Conservation (phyloP, 345 rosid species). For the Eucalyptus rudis region DNA sequence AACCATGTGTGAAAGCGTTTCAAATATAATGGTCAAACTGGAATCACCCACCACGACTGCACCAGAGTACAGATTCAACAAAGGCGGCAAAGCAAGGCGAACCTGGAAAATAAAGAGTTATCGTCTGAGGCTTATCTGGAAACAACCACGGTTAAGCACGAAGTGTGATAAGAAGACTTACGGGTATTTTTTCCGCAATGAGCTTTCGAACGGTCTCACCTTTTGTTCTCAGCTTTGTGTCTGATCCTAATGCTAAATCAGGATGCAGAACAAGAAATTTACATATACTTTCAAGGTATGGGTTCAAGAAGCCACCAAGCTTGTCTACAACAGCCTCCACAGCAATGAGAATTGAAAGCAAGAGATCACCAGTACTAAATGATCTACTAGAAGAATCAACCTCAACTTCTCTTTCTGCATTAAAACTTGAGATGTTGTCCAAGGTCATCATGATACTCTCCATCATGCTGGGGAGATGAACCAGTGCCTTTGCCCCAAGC, state of each 20-base stretch:
- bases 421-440: constrained; percentile 4
- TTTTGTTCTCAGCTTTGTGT: constrained; percentile 53
- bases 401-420: constrained; percentile 1
- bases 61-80: constrained; percentile 46
- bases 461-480: constrained; percentile 70
- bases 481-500: constrained; percentile 74
- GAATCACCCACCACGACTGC: constrained; percentile 69
- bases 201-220: constrained; percentile 58
- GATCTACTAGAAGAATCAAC: constrained; percentile 3
- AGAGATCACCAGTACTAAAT: constrained; percentile 10
- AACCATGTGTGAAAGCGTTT: constrained; percentile 57
- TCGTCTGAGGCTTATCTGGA: neutral
- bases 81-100: constrained; percentile 74
- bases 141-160: neutral
- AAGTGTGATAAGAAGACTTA: constrained; percentile 16
- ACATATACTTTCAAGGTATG: constrained; percentile 66
- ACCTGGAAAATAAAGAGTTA: constrained; percentile 26
- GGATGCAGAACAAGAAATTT: constrained; percentile 52
- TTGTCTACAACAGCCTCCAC: constrained; percentile 81
- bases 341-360: constrained; percentile 58
- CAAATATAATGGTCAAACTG: constrained; percentile 58
- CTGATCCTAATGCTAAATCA: constrained; percentile 38
- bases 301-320: constrained; percentile 87
- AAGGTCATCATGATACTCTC: constrained; percentile 38
- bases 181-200: constrained; percentile 68